A percentile compares a stretch with the other conserved stretches of the same genome.
Conservation (phyloP, 78 protist genomes). For the Dictyostelium intermedium region DNA sequence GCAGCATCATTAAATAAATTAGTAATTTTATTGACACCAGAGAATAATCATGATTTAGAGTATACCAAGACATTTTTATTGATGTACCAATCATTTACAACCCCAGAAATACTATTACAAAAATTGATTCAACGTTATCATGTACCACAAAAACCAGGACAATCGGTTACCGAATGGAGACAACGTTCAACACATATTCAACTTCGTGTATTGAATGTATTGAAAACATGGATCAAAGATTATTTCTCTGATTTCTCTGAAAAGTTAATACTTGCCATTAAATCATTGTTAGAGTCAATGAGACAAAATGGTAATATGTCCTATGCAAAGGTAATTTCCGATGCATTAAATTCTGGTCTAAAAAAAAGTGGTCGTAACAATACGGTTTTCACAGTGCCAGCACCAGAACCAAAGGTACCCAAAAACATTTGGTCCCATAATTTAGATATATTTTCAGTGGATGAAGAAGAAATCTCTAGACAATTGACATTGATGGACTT, state of each 20-base stretch:
- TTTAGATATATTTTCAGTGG: constrained; percentile 72
- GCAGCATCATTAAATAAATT: constrained; percentile 74
- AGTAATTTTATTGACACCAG: constrained; percentile 67
- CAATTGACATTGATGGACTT: constrained; percentile 87
- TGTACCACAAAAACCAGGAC: constrained; percentile 55
- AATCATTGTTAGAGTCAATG: constrained; percentile 26
- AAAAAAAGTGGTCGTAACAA: constrained; percentile 32
- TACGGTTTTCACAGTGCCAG: constrained; percentile 31
- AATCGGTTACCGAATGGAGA: constrained; percentile 34
- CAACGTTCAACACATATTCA: constrained; percentile 56
- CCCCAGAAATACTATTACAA: constrained; percentile 72
- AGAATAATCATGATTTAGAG: constrained; percentile 72
- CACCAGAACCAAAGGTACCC: constrained; percentile 86
- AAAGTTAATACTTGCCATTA: constrained; percentile 30
- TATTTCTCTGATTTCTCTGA: constrained; percentile 59
- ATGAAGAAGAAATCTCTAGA: constrained; percentile 88
- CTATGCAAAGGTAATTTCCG: not conserved
- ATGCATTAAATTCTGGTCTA: constrained; percentile 10
- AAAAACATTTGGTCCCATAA: constrained; percentile 77
- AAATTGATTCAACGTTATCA: constrained; percentile 78
- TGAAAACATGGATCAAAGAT: constrained; percentile 74
- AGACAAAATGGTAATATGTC: constrained; percentile 8
- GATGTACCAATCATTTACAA: constrained; percentile 82
- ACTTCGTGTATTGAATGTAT: constrained; percentile 61
- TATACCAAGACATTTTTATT: constrained; percentile 64